These are phyloP conservation scores for Saturnispora bothae DNA, from an alignment of 805 yeast genomes.

Conservation along the genomic window DNA sequence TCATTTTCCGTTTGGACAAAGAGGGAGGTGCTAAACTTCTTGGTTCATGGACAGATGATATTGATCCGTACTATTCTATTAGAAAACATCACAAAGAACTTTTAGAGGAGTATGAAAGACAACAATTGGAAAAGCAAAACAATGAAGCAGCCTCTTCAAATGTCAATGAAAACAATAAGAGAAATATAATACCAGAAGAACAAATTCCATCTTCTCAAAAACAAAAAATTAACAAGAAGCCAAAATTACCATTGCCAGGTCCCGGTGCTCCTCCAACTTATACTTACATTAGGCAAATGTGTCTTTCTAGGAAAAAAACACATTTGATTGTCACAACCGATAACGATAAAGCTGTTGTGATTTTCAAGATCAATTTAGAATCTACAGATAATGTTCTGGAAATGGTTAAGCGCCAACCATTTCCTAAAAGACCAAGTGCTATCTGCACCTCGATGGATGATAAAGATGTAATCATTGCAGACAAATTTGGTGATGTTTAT, in stretches of 20 bases:
- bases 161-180: conserved; percentile 11
- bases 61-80: conserved; percentile 36
- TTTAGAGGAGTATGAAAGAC: conserved; percentile 23
- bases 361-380: conserved; percentile 35
- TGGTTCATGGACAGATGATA: conserved; percentile 58
- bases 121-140: conserved; percentile 21
- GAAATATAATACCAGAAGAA: conserved; percentile 11
- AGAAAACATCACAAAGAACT: conserved; percentile 39
- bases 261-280: conserved; percentile 59
- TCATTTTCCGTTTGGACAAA: conserved; percentile 33
- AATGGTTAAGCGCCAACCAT: conserved; percentile 57
- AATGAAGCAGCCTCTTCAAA: conserved; percentile 9
- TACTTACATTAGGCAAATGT: conserved; percentile 58
- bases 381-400: conserved; percentile 32
- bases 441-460: conserved; percentile 48
- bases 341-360: conserved; percentile 69
- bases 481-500: conserved; percentile 95
- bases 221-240: conserved; percentile 27
- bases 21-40: conserved; percentile 31
- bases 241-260: conserved; percentile 53
- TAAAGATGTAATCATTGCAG: conserved; percentile 57
- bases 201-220: conserved; percentile 18
- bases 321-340: conserved; percentile 64
- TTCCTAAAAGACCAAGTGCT: conserved; percentile 91
- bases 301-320: conserved; percentile 41